These are phyloP conservation scores for Jatropha curcas DNA, from an alignment of 345 rosid genomes.

Conservation along the genomic window DNA sequence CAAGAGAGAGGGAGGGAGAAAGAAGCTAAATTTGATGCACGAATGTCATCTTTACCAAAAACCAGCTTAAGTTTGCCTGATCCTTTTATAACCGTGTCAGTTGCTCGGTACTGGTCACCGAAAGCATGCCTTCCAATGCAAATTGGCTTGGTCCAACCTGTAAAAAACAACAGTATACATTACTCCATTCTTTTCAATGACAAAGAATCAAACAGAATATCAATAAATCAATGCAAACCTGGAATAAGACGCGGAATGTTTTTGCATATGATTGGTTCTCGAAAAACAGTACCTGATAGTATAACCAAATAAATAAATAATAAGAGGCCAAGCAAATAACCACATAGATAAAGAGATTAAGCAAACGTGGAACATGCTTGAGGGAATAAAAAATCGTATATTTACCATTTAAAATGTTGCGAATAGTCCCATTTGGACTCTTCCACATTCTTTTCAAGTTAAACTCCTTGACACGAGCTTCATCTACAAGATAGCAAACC, in stretches of 20 bases:
- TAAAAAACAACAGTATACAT: neutral
- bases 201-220: neutral
- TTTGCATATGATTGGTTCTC: conserved; percentile 97
- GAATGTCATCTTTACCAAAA: conserved; percentile 54
- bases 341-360: neutral
- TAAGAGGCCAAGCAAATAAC: neutral
- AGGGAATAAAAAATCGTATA: neutral
- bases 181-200: neutral
- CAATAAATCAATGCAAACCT: conserved; percentile 41
- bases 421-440: conserved; percentile 39
- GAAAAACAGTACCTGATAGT: conserved; percentile 85
- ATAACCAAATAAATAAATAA: neutral
- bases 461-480: conserved; percentile 35
- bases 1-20: neutral
- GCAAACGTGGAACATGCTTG: neutral
- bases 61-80: conserved; percentile 85
- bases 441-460: conserved; percentile 35
- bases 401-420: conserved; percentile 35
- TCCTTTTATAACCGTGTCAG: conserved; percentile 84
- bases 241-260: conserved; percentile 85
- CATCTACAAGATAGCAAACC: conserved; percentile 26
- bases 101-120: conserved; percentile 94
- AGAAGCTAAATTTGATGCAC: neutral
- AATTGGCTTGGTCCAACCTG: conserved; percentile 97
- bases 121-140: conserved; percentile 99